Evolutionary conservation across 371 early-diverging fungal species (phyloP).

Genomic region (Mucor velutinosus): DNA sequence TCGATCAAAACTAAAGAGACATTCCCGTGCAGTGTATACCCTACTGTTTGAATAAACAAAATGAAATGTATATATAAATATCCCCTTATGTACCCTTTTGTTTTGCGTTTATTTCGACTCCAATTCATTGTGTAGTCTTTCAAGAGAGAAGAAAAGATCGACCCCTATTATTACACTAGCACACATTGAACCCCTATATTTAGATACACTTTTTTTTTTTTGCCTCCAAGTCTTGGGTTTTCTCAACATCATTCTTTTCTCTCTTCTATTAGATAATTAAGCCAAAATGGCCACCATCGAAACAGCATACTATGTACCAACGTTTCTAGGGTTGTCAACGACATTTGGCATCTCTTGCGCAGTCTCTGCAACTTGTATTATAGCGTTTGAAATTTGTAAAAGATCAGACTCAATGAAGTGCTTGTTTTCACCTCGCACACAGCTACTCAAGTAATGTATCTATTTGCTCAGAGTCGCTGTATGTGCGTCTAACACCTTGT

Average conservation of each 20-base stretch:
- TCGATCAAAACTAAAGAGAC: background rate
- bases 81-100: background rate
- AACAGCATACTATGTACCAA: conserved; percentile 47
- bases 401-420: conserved; percentile 47
- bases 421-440: conserved; percentile 60
- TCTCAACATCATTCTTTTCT: background rate
- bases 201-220: background rate
- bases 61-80: background rate
- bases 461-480: background rate
- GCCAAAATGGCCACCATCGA: conserved; percentile 42
- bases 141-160: background rate
- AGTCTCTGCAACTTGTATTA: conserved; percentile 46
- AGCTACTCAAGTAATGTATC: conserved; percentile 42
- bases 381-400: conserved; percentile 56
- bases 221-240: background rate
- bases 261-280: background rate
- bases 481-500: background rate
- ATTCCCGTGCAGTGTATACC: background rate
- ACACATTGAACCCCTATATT: background rate
- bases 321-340: conserved; percentile 45
- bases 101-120: background rate
- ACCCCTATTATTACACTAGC: background rate
- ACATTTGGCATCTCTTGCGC: conserved; percentile 53
- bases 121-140: background rate
- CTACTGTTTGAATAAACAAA: background rate